phyloP scores from a whole-genome alignment of 768 basidiomycete genomes.

The Serendipita indica region DNA sequence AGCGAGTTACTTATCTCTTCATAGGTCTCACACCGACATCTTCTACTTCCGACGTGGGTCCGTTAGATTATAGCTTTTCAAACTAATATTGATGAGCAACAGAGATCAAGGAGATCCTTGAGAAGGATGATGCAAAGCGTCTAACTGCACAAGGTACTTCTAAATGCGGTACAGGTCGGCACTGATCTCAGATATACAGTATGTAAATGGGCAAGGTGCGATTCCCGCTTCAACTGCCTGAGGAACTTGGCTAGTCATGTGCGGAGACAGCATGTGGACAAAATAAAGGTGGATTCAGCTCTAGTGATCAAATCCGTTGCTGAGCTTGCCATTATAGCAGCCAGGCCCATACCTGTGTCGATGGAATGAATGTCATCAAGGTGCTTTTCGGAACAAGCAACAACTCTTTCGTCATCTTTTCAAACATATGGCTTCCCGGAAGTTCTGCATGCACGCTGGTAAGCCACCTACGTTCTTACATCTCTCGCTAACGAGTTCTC shows the following conservation, averaged over 20 bases:
- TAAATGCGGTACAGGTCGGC: background rate
- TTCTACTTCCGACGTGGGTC: no score
- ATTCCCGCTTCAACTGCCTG: background rate
- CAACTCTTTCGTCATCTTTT: slow-evolving; percentile 35
- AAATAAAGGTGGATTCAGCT: background rate
- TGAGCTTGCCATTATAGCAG: no score
- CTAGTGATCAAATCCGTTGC: no score
- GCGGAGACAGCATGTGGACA: background rate
- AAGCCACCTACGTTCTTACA: slow-evolving; percentile 13
- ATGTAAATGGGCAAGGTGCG: background rate
- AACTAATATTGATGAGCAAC: no score
- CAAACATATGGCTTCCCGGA: slow-evolving; percentile 32
- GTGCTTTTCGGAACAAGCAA: slow-evolving; percentile 25
- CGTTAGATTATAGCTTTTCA: no score
- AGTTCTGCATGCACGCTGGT: slow-evolving; percentile 43
- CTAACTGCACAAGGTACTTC: background rate
- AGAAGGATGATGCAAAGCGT: background rate
- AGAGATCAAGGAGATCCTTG: no score
- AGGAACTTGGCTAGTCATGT: background rate
- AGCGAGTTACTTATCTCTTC: no score
- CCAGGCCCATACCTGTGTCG: slow-evolving; percentile 24
- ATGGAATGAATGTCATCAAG: slow-evolving; percentile 47
- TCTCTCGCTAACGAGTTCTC: background rate
- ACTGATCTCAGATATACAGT: background rate
- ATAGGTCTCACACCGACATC: no score